Evolutionary conservation across 2,329 filamentous ascomycete species (phyloP), one percentile per base, ranked within the genome.

Genomic region (Akanthomyces uredinophilus): DNA sequence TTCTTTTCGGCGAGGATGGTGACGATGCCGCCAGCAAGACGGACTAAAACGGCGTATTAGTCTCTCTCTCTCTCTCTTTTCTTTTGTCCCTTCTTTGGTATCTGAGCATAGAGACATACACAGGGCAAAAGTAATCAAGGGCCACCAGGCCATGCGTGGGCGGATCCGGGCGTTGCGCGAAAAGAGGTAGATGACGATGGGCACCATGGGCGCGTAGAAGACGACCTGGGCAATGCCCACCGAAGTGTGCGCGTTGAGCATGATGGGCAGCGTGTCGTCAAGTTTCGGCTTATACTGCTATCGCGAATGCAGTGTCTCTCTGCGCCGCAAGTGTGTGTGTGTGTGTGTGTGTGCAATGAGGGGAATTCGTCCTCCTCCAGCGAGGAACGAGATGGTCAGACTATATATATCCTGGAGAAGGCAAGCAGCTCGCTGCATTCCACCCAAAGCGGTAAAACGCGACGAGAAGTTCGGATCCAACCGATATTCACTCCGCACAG

Each of bases 71-170:
- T 27, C 4, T 54, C 6, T 5, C 29, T 27, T 20, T 44, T 20
- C 13, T 41, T 27, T 16, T 44, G 29, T 50, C 7, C 18, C n/a
- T 44, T 39, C 16, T 32, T 3, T 29, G 22, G 55, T 39, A 39
- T 5, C 22, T 27, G 29, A n/a, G 8, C 32, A 35, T 27, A 20
- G 27, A 8, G 11, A 52, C 64, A 2, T 65, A 70, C 68, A 67
- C 7, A 69, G 46, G 29, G 64, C 67, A 27, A 70, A 70, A 1
- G 66, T 63, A 16, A 71, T 66, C 16, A 69, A 47, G 7, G 68
- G 68, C 64, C 66, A 71, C 69, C 69, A 71, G 1, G 70, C 68
- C 65, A 69, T 64, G 6, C 67, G 66, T 8, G 69, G 70, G 5
- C 67, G 68, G 29, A 68, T 66, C n/a, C 56, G 65, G 63, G 67